Evolutionary conservation across 768 basidiomycete genomes (phyloP).

Genomic region (Sarcomyxa edulis): DNA sequence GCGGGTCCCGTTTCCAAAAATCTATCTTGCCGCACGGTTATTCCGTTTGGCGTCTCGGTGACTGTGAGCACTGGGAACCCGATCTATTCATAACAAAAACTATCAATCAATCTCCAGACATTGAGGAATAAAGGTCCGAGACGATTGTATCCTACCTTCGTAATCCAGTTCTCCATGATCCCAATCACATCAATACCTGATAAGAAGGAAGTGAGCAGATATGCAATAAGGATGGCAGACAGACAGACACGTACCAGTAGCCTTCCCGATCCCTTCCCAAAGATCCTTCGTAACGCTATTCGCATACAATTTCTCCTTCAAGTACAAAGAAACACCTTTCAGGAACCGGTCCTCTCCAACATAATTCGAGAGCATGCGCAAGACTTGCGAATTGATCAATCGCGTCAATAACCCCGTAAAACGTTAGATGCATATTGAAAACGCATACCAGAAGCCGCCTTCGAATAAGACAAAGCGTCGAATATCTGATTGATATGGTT

Average conservation of each 20-base stretch:
- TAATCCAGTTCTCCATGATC: conserved; percentile 91
- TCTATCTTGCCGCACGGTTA: conserved; percentile 83
- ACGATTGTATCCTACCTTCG: conserved; percentile 47
- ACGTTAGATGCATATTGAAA: background rate
- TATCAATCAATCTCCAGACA: too few species aligned
- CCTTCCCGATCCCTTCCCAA: conserved; percentile 78
- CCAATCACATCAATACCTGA: conserved; percentile 61
- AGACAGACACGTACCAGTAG: conserved; percentile 42
- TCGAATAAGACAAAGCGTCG: conserved; percentile 82
- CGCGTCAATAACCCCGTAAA: background rate
- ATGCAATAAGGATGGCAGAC: background rate
- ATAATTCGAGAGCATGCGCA: conserved; percentile 87
- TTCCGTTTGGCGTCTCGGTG: conserved; percentile 64
- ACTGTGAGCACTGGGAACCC: conserved; percentile 92
- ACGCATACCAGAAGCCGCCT: conserved; percentile 65
- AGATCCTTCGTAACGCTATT: conserved; percentile 85
- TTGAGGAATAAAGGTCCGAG: background rate
- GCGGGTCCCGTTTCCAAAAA: conserved; percentile 85
- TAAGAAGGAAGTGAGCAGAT: background rate
- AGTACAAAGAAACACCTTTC: conserved; percentile 84
- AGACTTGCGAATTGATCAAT: conserved; percentile 38
- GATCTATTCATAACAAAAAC: conserved; percentile 34
- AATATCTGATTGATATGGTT: conserved; percentile 89
- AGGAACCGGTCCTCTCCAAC: conserved; percentile 89
- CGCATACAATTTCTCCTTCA: conserved; percentile 81